Percentiles rank a stretch among this genome's conserved stretches.
Conservation (phyloP, 2,329 filamentous ascomycete genomes). For the Hypoxylon sp. region DNA sequence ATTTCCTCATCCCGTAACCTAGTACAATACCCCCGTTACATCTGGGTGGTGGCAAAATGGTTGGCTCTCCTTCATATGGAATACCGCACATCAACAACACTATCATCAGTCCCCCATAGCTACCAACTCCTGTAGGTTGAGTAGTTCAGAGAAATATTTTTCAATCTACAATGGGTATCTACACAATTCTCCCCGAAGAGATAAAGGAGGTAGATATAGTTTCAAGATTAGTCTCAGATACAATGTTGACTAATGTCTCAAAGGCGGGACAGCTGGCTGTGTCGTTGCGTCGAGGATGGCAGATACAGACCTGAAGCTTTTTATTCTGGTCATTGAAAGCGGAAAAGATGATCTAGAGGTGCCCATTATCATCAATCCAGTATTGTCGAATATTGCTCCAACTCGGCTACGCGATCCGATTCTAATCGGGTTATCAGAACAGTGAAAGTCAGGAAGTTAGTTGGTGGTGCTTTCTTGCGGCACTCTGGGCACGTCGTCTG, state of each 20-base stretch:
- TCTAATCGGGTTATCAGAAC: too few species aligned
- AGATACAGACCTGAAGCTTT: slow-evolving; percentile 18
- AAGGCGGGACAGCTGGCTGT: slow-evolving; percentile 18
- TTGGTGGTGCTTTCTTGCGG: slow-evolving; percentile 57
- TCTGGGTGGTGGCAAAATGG: too few species aligned
- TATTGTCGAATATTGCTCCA: too few species aligned
- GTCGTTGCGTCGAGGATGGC: slow-evolving; percentile 16
- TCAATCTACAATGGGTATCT: slow-evolving; percentile 39
- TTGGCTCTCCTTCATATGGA: too few species aligned
- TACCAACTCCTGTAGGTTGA: too few species aligned
- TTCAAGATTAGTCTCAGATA: background rate
- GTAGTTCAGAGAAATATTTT: too few species aligned
- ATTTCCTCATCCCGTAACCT: too few species aligned
- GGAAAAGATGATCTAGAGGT: slow-evolving; percentile 29
- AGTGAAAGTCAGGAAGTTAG: too few species aligned
- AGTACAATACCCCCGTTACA: too few species aligned
- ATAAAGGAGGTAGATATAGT: slow-evolving; percentile 39
- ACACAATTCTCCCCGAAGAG: slow-evolving; percentile 25
- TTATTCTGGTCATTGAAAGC: slow-evolving; percentile 47
- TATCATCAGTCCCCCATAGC: too few species aligned
- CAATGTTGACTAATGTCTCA: background rate
- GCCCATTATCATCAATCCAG: slow-evolving; percentile 21
- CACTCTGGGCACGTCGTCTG: slow-evolving; percentile 56
- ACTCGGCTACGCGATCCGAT: too few species aligned
- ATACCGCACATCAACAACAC: too few species aligned